Evolutionary conservation across 805 yeast species (phyloP).

Genomic region (Candida boleticola): DNA sequence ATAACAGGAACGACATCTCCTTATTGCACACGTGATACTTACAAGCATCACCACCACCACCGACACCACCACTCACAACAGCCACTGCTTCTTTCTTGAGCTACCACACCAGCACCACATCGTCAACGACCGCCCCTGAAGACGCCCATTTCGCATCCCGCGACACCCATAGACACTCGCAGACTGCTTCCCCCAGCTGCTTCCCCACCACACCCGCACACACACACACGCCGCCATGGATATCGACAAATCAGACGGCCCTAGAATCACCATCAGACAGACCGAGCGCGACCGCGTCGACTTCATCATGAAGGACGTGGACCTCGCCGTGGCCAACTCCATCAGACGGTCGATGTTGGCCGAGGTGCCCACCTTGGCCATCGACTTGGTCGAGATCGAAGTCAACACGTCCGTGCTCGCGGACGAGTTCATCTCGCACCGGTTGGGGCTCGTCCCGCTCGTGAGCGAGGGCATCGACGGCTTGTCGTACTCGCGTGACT

Average conservation of each 20-base stretch:
- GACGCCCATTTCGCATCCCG: too few species aligned
- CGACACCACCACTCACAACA: too few species aligned
- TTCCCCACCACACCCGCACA: constrained; percentile 4
- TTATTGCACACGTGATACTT: too few species aligned
- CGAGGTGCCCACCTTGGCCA: constrained; percentile 95
- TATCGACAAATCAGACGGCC: constrained; percentile 47
- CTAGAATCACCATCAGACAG: constrained; percentile 84
- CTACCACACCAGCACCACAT: too few species aligned
- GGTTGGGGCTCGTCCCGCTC: constrained; percentile 89
- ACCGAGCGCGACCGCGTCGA: constrained; percentile 86
- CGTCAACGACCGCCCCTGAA: too few species aligned
- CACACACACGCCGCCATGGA: neutral
- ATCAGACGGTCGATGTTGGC: constrained; percentile 88
- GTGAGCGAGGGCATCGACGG: constrained; percentile 81
- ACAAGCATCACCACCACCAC: too few species aligned
- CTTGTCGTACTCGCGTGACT: constrained; percentile 86
- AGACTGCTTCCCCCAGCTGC: too few species aligned
- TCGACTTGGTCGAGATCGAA: constrained; percentile 93
- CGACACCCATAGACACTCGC: too few species aligned
- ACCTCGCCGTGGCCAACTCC: constrained; percentile 88
- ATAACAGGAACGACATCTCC: too few species aligned
- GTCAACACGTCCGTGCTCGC: constrained; percentile 92
- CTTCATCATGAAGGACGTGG: constrained; percentile 83
- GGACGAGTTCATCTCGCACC: constrained; percentile 93
- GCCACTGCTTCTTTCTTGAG: too few species aligned